A percentile compares a stretch with the other conserved stretches of the same genome.
Evolutionary conservation across 768 basidiomycete species (phyloP).

Genomic region (Podaxis rugospora): DNA sequence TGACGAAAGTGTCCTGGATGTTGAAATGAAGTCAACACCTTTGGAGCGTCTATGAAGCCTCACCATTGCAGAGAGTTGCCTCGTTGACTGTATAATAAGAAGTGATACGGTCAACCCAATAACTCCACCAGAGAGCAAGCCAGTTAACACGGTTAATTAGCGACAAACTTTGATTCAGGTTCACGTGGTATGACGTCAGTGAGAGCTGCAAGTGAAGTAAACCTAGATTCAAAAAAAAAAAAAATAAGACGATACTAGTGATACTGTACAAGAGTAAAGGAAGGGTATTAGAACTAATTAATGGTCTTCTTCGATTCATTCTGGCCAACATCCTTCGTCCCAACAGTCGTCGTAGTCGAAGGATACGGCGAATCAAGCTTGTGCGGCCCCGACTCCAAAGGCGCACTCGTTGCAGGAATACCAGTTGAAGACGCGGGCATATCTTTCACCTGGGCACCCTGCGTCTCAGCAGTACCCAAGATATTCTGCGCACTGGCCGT

Average conservation of each 20-base stretch:
- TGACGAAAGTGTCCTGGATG: conserved; percentile 16
- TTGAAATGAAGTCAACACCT: neutral
- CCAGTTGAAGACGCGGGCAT: conserved; percentile 6
- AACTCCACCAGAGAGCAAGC: neutral
- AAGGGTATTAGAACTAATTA: neutral
- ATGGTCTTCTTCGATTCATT: conserved; percentile 12
- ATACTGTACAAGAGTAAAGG: neutral
- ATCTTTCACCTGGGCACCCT: conserved; percentile 3
- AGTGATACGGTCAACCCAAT: neutral
- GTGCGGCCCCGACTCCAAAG: conserved; percentile 35
- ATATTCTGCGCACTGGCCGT: neutral
- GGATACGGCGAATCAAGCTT: conserved; percentile 28
- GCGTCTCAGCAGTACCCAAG: neutral
- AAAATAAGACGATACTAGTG: neutral
- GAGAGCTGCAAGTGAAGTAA: neutral
- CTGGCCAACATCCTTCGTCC: conserved; percentile 18
- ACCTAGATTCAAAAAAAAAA: neutral
- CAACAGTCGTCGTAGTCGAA: conserved; percentile 17
- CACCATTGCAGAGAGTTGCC: neutral
- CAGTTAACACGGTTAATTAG: neutral
- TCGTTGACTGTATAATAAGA: neutral
- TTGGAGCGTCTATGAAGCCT: neutral
- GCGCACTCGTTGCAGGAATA: conserved; percentile 34
- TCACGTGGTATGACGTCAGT: neutral
- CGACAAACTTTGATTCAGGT: neutral